Evolutionary conservation across 1,284 basidiomycete species (phyloP).

Genomic region (Malassezia yamatoensis): DNA sequence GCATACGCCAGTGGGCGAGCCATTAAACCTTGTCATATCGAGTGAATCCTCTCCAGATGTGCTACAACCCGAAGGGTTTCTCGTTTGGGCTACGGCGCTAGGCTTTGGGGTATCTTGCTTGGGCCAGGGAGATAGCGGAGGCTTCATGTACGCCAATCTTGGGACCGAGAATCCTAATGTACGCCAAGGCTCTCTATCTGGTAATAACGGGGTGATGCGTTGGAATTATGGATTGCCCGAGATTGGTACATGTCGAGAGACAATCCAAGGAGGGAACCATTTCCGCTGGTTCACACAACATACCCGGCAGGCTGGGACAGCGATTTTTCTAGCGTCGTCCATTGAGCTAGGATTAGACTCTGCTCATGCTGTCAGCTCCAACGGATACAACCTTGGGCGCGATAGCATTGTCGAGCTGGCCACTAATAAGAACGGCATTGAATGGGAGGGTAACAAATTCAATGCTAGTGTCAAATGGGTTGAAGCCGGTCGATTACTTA

Average conservation of each 20-base stretch:
- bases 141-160: constrained; percentile 32
- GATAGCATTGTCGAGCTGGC: constrained; percentile 59
- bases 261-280: constrained; percentile 77
- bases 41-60: constrained; percentile 28
- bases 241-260: constrained; percentile 54
- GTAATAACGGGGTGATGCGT: constrained; percentile 33
- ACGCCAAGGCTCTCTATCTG: constrained; percentile 28
- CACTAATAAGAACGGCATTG: constrained; percentile 48
- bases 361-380: constrained; percentile 25
- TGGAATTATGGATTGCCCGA: constrained; percentile 36
- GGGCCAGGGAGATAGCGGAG: constrained; percentile 35
- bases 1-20: constrained; percentile 27
- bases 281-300: constrained; percentile 81
- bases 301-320: constrained; percentile 51
- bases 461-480: constrained; percentile 39
- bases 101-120: constrained; percentile 46
- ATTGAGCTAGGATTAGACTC: constrained; percentile 27
- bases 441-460: constrained; percentile 25
- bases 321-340: constrained; percentile 65
- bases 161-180: constrained; percentile 30
- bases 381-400: constrained; percentile 50
- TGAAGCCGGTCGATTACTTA: constrained; percentile 36
- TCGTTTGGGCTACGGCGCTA: constrained; percentile 41
- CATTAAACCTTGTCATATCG: constrained; percentile 43
- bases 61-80: constrained; percentile 37